These are phyloP conservation scores for Eimeria brunetti DNA, from an alignment of 169 alveolate species.

Conservation along the genomic window DNA sequence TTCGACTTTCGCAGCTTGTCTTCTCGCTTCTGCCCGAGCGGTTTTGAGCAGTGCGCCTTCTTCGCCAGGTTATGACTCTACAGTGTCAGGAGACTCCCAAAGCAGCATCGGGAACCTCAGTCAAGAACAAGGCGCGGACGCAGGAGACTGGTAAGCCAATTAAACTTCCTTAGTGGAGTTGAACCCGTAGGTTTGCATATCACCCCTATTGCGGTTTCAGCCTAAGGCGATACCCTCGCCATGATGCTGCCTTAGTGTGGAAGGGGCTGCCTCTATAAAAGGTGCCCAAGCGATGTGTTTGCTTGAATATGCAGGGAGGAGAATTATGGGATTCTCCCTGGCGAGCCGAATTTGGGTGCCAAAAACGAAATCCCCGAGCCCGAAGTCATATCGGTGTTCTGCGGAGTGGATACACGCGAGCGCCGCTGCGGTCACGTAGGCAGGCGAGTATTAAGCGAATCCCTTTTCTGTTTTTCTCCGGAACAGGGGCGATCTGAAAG, in stretches of 20 bases:
- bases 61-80: constrained; percentile 12
- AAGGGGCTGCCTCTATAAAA: not conserved
- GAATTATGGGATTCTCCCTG: not conserved
- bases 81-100: constrained; percentile 35
- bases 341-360: not conserved
- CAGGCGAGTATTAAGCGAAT: constrained; percentile 13
- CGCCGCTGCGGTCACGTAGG: constrained; percentile 65
- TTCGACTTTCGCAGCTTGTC: constrained; percentile 72
- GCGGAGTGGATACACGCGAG: constrained; percentile 59
- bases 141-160: not conserved
- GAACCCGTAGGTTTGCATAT: not conserved
- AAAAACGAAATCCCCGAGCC: constrained; percentile 23
- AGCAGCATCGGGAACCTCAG: constrained; percentile 27
- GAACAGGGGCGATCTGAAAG: not conserved
- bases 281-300: not conserved
- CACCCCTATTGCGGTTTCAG: not conserved
- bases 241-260: not conserved
- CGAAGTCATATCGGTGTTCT: constrained; percentile 30
- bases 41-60: not conserved
- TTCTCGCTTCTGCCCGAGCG: constrained; percentile 65
- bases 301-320: not conserved
- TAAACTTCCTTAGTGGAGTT: not conserved
- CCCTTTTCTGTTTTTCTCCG: constrained; percentile 24
- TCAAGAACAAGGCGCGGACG: not conserved
- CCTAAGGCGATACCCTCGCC: not conserved